phyloP scores from a whole-genome alignment of 2,329 filamentous ascomycete genomes.

The Neophaeococcomyces aloes region DNA sequence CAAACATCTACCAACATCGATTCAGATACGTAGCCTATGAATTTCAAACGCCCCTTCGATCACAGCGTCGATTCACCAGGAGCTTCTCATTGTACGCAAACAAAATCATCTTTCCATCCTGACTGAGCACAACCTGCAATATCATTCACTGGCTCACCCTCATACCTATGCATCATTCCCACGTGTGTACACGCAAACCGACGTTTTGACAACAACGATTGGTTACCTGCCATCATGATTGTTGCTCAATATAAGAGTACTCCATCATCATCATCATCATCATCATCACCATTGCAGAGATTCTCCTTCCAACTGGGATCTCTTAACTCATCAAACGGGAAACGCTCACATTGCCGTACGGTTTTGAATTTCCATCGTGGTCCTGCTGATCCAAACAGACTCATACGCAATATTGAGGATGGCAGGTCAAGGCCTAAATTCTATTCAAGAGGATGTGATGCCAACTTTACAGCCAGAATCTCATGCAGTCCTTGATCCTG shows the following conservation, averaged over 20 bases:
- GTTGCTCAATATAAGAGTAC: background rate
- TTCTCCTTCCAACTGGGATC: background rate
- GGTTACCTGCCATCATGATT: slow-evolving; percentile 1
- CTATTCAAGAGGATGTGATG: background rate
- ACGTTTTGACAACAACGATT: background rate
- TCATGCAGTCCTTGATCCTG: background rate
- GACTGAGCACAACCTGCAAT: too few species aligned
- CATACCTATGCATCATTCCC: background rate
- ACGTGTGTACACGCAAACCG: background rate
- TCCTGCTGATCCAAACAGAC: slow-evolving; percentile 1
- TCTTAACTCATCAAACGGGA: background rate
- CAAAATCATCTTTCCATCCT: too few species aligned
- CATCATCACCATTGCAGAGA: background rate
- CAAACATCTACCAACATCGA: too few species aligned
- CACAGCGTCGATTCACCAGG: too few species aligned
- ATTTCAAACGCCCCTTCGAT: too few species aligned
- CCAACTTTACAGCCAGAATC: background rate
- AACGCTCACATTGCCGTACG: background rate
- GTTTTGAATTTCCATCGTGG: background rate
- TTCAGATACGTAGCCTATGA: too few species aligned
- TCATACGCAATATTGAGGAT: background rate
- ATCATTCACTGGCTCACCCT: too few species aligned
- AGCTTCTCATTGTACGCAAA: too few species aligned
- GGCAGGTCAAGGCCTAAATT: background rate
- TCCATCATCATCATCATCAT: background rate